Conservation (phyloP, 768 basidiomycete genomes). For the Leccinum sublutescens region DNA sequence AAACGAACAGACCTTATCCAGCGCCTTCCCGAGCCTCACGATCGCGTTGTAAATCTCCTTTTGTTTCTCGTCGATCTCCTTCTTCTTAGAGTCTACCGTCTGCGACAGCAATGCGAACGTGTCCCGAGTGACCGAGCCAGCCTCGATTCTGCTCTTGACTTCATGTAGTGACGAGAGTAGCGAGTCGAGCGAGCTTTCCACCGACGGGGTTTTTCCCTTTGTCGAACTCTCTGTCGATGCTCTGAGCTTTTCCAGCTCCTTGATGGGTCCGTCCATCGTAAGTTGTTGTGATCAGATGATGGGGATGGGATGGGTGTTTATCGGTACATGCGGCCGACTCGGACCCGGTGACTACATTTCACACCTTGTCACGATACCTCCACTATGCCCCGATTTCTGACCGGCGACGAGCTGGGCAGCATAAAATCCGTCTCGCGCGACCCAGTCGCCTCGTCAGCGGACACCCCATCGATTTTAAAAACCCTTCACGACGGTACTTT, state of each 20-base stretch:
- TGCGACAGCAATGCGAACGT: slow-evolving; percentile 50
- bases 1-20: slow-evolving; percentile 76
- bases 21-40: slow-evolving; percentile 73
- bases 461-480: slow-evolving; percentile 33
- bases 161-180: slow-evolving; percentile 58
- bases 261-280: slow-evolving; percentile 70
- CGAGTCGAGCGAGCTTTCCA: slow-evolving; percentile 60
- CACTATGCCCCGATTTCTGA: slow-evolving; percentile 63
- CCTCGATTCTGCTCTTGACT: slow-evolving; percentile 51
- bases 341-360: background rate
- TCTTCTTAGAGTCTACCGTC: slow-evolving; percentile 70
- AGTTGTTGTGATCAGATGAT: background rate
- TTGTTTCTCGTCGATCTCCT: slow-evolving; percentile 82
- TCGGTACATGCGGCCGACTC: background rate
- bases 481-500: slow-evolving; percentile 34
- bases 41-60: slow-evolving; percentile 84
- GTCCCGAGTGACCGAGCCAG: slow-evolving; percentile 48
- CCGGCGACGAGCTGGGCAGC: slow-evolving; percentile 77
- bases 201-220: slow-evolving; percentile 54
- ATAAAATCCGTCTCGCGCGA: slow-evolving; percentile 60
- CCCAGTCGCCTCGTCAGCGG: slow-evolving; percentile 29
- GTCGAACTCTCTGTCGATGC: slow-evolving; percentile 46
- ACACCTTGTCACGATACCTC: slow-evolving; percentile 25
- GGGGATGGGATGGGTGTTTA: background rate
- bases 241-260: slow-evolving; percentile 79